Evolutionary conservation across 768 basidiomycete genomes (phyloP).

Genomic region (Naganishia vaughanmartiniae): DNA sequence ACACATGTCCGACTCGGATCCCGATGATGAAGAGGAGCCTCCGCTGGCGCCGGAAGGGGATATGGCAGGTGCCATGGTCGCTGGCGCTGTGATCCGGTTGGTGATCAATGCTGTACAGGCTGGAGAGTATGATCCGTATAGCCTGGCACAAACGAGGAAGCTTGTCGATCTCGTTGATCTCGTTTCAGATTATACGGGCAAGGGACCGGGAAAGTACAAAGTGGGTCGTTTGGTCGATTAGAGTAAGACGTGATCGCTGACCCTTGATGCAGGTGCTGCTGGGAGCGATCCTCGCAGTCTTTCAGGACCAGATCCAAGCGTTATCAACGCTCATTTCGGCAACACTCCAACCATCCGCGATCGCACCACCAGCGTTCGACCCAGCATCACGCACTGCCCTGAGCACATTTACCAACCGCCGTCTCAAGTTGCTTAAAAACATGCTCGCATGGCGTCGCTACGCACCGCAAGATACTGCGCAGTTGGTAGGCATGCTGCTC

Average conservation of each 20-base stretch:
- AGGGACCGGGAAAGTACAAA: slow-evolving; percentile 54
- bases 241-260: slow-evolving; percentile 7
- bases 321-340: slow-evolving; percentile 46
- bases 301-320: slow-evolving; percentile 57
- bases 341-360: slow-evolving; percentile 32
- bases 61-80: slow-evolving; percentile 79
- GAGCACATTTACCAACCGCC: slow-evolving; percentile 64
- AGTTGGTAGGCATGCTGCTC: slow-evolving; percentile 61
- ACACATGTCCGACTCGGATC: slow-evolving; percentile 34
- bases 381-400: slow-evolving; percentile 73
- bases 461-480: slow-evolving; percentile 61
- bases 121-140: slow-evolving; percentile 83
- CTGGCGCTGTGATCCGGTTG: slow-evolving; percentile 74
- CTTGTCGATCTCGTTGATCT: slow-evolving; percentile 76
- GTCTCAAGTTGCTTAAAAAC: slow-evolving; percentile 71
- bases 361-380: slow-evolving; percentile 61
- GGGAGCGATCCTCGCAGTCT: slow-evolving; percentile 57
- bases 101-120: slow-evolving; percentile 69
- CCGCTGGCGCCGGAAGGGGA: slow-evolving; percentile 80
- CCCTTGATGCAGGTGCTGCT: slow-evolving; percentile 56
- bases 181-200: slow-evolving; percentile 70
- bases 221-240: slow-evolving; percentile 46
- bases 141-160: slow-evolving; percentile 61
- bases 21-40: slow-evolving; percentile 56
- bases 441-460: slow-evolving; percentile 74